Conservation (phyloP, 768 basidiomycete genomes). For the Naganishia vishniacii region DNA sequence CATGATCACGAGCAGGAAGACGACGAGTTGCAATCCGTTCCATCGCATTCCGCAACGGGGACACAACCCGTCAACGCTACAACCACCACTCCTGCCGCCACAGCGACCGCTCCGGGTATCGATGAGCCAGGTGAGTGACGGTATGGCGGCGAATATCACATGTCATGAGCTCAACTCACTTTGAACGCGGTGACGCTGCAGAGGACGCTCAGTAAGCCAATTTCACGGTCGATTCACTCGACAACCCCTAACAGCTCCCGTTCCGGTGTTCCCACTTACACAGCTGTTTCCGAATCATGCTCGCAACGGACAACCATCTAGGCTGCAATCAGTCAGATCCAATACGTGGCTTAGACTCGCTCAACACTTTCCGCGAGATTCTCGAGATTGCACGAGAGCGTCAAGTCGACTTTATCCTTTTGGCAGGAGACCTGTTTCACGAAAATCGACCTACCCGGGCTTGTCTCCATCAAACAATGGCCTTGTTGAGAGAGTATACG, state of each 20-base stretch:
- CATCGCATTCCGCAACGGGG: neutral
- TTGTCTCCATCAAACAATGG: conserved; percentile 80
- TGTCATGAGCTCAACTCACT: too few species aligned
- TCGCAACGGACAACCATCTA: conserved; percentile 94
- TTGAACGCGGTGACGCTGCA: too few species aligned
- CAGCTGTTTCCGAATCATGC: conserved; percentile 59
- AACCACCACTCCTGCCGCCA: neutral
- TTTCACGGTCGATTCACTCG: too few species aligned
- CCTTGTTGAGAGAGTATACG: conserved; percentile 82
- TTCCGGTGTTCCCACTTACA: neutral
- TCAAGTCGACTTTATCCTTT: conserved; percentile 89
- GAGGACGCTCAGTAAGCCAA: conserved; percentile 22
- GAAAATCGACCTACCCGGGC: conserved; percentile 92
- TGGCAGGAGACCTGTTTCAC: conserved; percentile 95
- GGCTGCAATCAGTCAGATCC: conserved; percentile 94
- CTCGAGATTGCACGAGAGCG: conserved; percentile 71
- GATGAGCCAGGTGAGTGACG: conserved; percentile 6
- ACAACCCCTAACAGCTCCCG: neutral
- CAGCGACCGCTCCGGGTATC: conserved; percentile 8
- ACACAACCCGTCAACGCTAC: neutral
- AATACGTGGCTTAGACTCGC: conserved; percentile 85
- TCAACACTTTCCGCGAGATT: conserved; percentile 92
- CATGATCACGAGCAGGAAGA: conserved; percentile 7
- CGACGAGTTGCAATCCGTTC: neutral
- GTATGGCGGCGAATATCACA: too few species aligned